Conservation (phyloP, 2,329 filamentous ascomycete genomes). For the Chaetomium globosum region DNA sequence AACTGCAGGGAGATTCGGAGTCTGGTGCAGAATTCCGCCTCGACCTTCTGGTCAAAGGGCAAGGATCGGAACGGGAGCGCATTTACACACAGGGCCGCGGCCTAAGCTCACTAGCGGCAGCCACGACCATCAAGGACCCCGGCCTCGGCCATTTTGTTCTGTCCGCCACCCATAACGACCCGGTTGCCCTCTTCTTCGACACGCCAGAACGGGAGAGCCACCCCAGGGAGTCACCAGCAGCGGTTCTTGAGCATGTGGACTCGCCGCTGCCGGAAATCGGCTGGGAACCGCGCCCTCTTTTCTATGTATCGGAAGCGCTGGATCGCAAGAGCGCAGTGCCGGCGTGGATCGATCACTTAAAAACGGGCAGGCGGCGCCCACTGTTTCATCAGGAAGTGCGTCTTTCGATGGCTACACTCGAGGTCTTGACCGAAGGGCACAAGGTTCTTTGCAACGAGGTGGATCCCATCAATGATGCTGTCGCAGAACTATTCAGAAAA, state of each 20-base stretch:
- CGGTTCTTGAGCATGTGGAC: constrained; percentile 43
- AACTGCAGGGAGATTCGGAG: constrained; percentile 59
- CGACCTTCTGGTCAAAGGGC: constrained; percentile 60
- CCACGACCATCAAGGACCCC: constrained; percentile 59
- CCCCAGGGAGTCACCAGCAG: constrained; percentile 46
- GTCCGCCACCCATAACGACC: constrained; percentile 60
- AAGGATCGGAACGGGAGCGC: constrained; percentile 59
- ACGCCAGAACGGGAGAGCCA: constrained; percentile 56
- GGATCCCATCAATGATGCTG: constrained; percentile 66
- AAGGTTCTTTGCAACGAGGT: constrained; percentile 71
- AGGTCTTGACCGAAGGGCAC: constrained; percentile 72
- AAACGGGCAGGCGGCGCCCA: constrained; percentile 48
- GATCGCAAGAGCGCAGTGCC: constrained; percentile 60
- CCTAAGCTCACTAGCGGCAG: constrained; percentile 56
- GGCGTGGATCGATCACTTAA: constrained; percentile 45
- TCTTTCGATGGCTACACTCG: constrained; percentile 70
- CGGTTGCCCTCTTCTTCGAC: constrained; percentile 63
- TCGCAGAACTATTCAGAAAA: constrained; percentile 71
- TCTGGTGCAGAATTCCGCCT: constrained; percentile 65
- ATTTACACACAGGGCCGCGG: constrained; percentile 58
- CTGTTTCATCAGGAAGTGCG: constrained; percentile 68
- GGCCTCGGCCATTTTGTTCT: constrained; percentile 67
- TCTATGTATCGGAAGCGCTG: constrained; percentile 64
- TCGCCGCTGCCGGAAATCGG: constrained; percentile 54
- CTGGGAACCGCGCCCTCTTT: constrained; percentile 66